A percentile compares a stretch with the other conserved stretches of the same genome.
Evolutionary conservation across 129 eudicot genomes (phyloP).

Genomic region (Glebionis coronaria): DNA sequence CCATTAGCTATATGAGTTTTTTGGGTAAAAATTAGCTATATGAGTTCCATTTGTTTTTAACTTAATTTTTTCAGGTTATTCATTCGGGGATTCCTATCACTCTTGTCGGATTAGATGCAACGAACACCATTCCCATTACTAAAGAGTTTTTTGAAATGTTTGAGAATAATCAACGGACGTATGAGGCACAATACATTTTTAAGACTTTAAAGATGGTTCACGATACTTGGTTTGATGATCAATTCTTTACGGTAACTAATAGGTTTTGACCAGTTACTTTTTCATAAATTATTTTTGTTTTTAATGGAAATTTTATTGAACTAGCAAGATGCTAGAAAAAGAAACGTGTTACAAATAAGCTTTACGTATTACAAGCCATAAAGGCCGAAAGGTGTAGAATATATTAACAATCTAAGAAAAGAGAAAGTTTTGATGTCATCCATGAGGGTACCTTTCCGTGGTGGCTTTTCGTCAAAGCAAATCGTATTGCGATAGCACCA

Average conservation of each 20-base stretch:
- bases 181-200: slow-evolving; percentile 76
- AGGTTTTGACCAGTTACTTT: background rate
- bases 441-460: no score
- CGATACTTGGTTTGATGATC: slow-evolving; percentile 65
- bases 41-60: background rate
- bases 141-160: slow-evolving; percentile 47
- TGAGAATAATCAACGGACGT: slow-evolving; percentile 62
- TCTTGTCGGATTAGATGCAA: slow-evolving; percentile 84
- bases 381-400: no score
- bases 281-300: background rate
- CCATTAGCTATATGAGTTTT: background rate
- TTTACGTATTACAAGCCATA: no score
- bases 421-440: no score
- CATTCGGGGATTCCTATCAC: slow-evolving; percentile 92
- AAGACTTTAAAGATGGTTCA: slow-evolving; percentile 61
- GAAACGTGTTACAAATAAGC: no score
- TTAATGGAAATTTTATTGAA: no score
- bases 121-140: slow-evolving; percentile 72
- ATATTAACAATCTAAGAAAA: no score
- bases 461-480: no score
- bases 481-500: no score
- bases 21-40: background rate
- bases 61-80: slow-evolving; percentile 48
- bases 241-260: slow-evolving; percentile 50
- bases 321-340: no score